Base-by-base conservation (phyloP, 129 eudicot genomes). In the Saussurea involucrata region DNA sequence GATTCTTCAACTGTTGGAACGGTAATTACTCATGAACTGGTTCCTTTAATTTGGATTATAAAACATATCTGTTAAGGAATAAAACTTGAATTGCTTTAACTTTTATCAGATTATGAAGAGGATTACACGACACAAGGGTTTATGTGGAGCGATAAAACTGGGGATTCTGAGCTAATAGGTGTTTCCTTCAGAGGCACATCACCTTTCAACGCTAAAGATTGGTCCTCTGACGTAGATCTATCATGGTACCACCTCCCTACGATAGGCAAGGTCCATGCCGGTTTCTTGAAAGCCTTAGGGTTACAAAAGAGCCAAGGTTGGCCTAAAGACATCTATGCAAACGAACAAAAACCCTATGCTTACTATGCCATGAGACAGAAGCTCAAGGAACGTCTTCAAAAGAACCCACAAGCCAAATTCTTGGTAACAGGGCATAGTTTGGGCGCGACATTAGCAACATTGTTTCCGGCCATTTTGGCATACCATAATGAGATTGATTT, bases 241-340 rank as follows among this genome's bases (percentile, higher is more conserved):
- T 90, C 96, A 44, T 90, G 92, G 90, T 81, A 84, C 72, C 66
- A 83, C 29, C 86, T 86, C 64, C 77, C 32, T 0, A 75, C 70
- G 0, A 69, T 84, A 63, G 96, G 97, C 66, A 76, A 83, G 34
- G 87, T 90, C n/a, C 97, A 92, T 44, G 87, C 86, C 0, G 97
- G 97, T 49, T 92, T 92, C 84, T 76, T 87, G 80, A 87, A 84
- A 80, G 96, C 96, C 24, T 67, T 89, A 12, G 97, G 97, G 34
- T 78, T 89, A 40, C 92, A 92, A 75, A 85, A 42, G n/a, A 79
- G 77, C 72, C 21, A 71, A 6, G 87, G 85, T 1, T 86, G 87
- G 82, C 87, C 89, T 1, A 66, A 40, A 21, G 81, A 74, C 20
- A 77, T 76, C 68, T 24, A 78, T 34, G 5, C 4, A 31, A 60